Evolutionary conservation across 208 protist genomes (phyloP).

Genomic region (Trypanosoma avium): DNA sequence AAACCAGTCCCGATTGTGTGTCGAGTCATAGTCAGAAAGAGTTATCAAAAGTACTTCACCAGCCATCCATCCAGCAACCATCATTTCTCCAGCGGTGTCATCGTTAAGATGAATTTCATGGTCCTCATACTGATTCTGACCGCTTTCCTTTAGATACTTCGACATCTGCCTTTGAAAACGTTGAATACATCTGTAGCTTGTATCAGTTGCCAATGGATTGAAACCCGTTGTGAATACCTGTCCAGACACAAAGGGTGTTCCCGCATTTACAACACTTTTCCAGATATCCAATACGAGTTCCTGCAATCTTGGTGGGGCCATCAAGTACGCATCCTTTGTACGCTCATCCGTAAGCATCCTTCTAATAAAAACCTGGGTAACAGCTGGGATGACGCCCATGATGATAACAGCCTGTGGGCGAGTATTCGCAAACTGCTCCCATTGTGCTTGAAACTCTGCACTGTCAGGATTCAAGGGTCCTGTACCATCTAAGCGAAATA

Average conservation of each 20-base stretch:
- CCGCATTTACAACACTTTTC: background rate
- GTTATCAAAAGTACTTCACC: slow-evolving; percentile 19
- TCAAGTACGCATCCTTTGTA: slow-evolving; percentile 30
- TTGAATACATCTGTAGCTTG: slow-evolving; percentile 24
- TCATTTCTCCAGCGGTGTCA: slow-evolving; percentile 18
- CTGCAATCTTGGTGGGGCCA: slow-evolving; percentile 26
- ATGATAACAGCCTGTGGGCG: slow-evolving; percentile 49
- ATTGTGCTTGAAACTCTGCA: slow-evolving; percentile 24
- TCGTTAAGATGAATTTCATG: slow-evolving; percentile 8
- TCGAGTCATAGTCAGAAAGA: slow-evolving; percentile 3
- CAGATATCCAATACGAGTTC: slow-evolving; percentile 22
- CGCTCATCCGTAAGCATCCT: slow-evolving; percentile 27
- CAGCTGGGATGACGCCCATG: slow-evolving; percentile 20
- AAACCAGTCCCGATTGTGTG: slow-evolving; percentile 17
- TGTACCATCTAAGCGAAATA: slow-evolving; percentile 25
- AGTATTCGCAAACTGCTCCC: slow-evolving; percentile 39
- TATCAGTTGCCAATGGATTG: slow-evolving; percentile 32
- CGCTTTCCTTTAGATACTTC: slow-evolving; percentile 33
- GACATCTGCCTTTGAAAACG: slow-evolving; percentile 39
- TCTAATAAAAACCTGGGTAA: slow-evolving; percentile 36
- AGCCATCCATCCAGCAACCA: slow-evolving; percentile 27
- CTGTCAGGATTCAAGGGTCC: background rate
- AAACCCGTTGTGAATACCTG: slow-evolving; percentile 41
- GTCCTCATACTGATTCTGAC: slow-evolving; percentile 19
- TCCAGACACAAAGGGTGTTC: slow-evolving; percentile 11